These are phyloP conservation scores for Streptanthus diversifolius DNA, from an alignment of 345 rosid species.

Conservation along the genomic window DNA sequence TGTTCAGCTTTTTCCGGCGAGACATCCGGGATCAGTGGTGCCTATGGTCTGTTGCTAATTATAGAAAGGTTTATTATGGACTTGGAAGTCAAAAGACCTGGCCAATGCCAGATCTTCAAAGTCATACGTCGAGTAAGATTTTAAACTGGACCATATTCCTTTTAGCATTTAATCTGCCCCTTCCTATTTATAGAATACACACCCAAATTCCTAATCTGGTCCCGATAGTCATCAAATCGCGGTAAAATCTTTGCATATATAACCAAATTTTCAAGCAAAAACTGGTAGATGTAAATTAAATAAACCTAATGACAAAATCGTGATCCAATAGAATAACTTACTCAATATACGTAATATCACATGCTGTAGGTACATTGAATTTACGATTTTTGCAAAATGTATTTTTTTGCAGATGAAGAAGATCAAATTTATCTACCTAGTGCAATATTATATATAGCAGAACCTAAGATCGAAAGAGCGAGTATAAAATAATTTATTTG, in stretches of 20 bases:
- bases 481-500: neutral
- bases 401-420: neutral
- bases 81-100: neutral
- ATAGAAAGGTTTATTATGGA: constrained; percentile 2
- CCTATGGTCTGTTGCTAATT: neutral
- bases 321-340: too few species aligned
- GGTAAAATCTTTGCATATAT: too few species aligned
- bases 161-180: neutral
- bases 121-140: neutral
- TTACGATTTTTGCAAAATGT: neutral
- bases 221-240: neutral
- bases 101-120: neutral
- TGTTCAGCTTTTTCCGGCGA: constrained; percentile 10
- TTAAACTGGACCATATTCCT: neutral
- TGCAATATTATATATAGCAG: neutral
- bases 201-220: neutral
- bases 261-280: neutral
- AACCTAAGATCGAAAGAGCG: neutral
- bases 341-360: too few species aligned
- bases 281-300: too few species aligned
- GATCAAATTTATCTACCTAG: neutral
- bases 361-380: too few species aligned
- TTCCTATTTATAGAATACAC: neutral
- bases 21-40: neutral
- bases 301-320: too few species aligned